A percentile compares a stretch with the other conserved stretches of the same genome.
Evolutionary conservation across 768 basidiomycete genomes (phyloP).

Genomic region (Sporobolomyces roseus): DNA sequence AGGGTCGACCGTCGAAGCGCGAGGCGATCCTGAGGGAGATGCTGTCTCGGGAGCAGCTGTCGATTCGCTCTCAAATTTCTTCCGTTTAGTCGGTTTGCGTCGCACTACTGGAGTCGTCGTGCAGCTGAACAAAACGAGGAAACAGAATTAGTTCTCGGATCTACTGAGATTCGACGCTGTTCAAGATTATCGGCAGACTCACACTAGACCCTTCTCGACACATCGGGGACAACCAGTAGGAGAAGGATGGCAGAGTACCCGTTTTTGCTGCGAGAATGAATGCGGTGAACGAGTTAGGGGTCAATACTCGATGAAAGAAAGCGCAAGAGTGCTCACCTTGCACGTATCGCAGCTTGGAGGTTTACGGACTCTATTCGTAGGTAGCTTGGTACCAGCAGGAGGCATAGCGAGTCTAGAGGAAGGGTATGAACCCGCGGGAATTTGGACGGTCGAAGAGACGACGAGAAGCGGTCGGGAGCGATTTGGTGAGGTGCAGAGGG

Average conservation of each 20-base stretch:
- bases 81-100: slow-evolving; percentile 6
- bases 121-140: background rate
- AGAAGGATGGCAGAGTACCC: slow-evolving; percentile 16
- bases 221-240: slow-evolving; percentile 19
- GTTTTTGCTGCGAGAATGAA: background rate
- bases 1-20: background rate
- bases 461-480: too few species aligned
- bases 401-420: background rate
- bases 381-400: slow-evolving; percentile 5
- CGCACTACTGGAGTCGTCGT: slow-evolving; percentile 21
- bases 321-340: background rate
- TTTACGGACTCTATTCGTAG: background rate
- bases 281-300: background rate
- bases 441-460: too few species aligned
- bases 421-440: too few species aligned
- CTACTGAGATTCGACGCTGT: too few species aligned
- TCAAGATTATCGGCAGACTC: too few species aligned
- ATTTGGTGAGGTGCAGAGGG: too few species aligned
- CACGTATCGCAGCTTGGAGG: slow-evolving; percentile 12
- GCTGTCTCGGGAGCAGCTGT: background rate
- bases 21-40: background rate
- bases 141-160: background rate
- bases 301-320: background rate
- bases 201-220: slow-evolving; percentile 17
- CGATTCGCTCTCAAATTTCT: too few species aligned